Percentiles rank a stretch among this genome's conserved stretches.
Conservation (phyloP, 257 asterid genomes). For the Solanum pennellii region DNA sequence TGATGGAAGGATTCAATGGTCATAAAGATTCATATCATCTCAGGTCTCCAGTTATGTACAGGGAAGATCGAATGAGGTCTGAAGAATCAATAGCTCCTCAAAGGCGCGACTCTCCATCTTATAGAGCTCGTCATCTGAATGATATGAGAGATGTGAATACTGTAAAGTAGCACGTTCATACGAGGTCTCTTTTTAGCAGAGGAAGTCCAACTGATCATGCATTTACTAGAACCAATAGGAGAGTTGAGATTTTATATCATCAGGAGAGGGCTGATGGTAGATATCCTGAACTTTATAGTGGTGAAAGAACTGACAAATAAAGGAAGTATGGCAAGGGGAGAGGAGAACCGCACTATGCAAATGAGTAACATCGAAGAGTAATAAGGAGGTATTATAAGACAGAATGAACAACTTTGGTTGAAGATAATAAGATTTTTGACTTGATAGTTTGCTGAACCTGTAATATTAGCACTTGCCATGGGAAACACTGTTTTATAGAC, state of each 20-base stretch:
- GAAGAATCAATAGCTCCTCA: slow-evolving; percentile 41
- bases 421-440: slow-evolving; percentile 73
- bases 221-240: slow-evolving; percentile 32
- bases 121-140: slow-evolving; percentile 23
- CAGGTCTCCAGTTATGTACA: slow-evolving; percentile 43
- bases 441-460: background rate
- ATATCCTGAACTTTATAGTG: slow-evolving; percentile 8
- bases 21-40: slow-evolving; percentile 32
- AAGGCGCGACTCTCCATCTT: slow-evolving; percentile 61
- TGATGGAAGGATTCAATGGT: slow-evolving; percentile 56
- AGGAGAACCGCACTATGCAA: slow-evolving; percentile 21
- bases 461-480: background rate
- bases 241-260: slow-evolving; percentile 41
- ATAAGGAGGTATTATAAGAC: slow-evolving; percentile 38
- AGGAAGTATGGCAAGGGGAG: slow-evolving; percentile 56
- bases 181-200: slow-evolving; percentile 33
- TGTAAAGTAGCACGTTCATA: slow-evolving; percentile 38
- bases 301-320: slow-evolving; percentile 47
- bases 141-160: slow-evolving; percentile 43
- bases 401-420: slow-evolving; percentile 12
- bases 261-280: slow-evolving; percentile 31
- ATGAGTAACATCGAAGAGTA: slow-evolving; percentile 47
- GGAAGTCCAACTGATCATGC: slow-evolving; percentile 37
- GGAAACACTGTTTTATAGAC: background rate
- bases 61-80: slow-evolving; percentile 60